Evolutionary conservation across 768 basidiomycete genomes (phyloP), one percentile per base, ranked within the genome.

Genomic region (Psilocybe sp.): DNA sequence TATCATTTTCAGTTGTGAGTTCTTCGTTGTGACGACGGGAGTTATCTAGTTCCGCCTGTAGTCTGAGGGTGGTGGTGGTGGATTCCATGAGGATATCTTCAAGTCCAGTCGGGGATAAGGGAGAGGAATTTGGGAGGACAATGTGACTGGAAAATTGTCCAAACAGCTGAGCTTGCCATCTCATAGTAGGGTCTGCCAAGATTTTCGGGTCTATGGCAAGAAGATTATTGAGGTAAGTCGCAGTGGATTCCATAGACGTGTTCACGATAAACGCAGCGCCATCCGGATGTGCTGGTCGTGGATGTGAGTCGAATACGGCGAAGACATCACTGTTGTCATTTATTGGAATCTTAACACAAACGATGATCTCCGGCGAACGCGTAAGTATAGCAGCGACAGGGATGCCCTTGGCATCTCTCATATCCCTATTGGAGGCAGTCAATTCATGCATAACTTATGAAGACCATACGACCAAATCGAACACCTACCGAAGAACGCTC

Each of bases 151-250:
- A 84, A 55, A 74, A 85, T 45, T 84, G 74, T 3, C 72, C 66
- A 18, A 88, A 72, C 2, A 86, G 74, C 50, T 85, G 81, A 0
- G 81, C 78, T 55, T 88, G 79, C 84, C 85, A 88, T 53, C 78
- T 78, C 37, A 83, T 60, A 10, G 66, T 64, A 13, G 65, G 55
- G 44, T 80, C 73, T 15, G 62, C 57, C 12, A 82, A 60, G 20
- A 81, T 50, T 31, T 59, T 52, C 44, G 69, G 60, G 49, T 86
- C 84, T 49, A 78, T 69, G 6, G n/a, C 47, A 31, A 50, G 32
- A 5, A 45, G 34, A n/a, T 54, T 40, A 20, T 46, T 39, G 28
- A 54, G 38, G 15, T 49, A 54, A 13, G 23, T 44, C 7, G 49
- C 47, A 46, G 51, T 52, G 14, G 50, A 44, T 28, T 48, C 48